These are phyloP conservation scores for Elongisporangium anandrum DNA, from an alignment of 352 stramenopile genomes.

Conservation along the genomic window DNA sequence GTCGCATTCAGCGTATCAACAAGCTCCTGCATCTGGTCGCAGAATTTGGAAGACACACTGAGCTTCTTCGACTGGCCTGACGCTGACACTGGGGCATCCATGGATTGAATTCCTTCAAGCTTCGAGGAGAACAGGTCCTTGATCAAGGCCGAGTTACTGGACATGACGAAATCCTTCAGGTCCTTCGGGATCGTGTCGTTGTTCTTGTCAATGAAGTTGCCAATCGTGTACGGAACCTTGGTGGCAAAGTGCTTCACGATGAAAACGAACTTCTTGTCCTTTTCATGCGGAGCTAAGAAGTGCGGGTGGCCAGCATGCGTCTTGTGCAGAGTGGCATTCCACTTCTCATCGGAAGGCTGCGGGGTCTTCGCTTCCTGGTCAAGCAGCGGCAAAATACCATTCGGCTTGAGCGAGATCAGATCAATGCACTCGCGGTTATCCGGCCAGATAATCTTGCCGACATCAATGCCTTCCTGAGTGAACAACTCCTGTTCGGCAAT, in stretches of 20 bases:
- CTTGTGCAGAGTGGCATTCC: slow-evolving; percentile 80
- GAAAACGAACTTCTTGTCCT: slow-evolving; percentile 92
- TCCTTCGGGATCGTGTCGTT: slow-evolving; percentile 93
- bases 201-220: slow-evolving; percentile 97
- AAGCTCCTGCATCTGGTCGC: slow-evolving; percentile 82
- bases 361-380: slow-evolving; percentile 80
- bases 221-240: slow-evolving; percentile 92
- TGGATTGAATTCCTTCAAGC: slow-evolving; percentile 38
- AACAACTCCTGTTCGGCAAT: slow-evolving; percentile 85
- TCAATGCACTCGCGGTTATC: slow-evolving; percentile 87
- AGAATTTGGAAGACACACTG: slow-evolving; percentile 83
- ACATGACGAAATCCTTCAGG: slow-evolving; percentile 85
- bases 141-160: slow-evolving; percentile 71
- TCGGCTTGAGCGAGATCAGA: slow-evolving; percentile 74
- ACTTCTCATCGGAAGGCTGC: slow-evolving; percentile 83
- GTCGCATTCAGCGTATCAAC: slow-evolving; percentile 84
- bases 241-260: slow-evolving; percentile 96
- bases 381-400: slow-evolving; percentile 74
- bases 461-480: slow-evolving; percentile 71
- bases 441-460: slow-evolving; percentile 78
- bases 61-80: slow-evolving; percentile 39
- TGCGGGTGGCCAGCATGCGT: slow-evolving; percentile 63
- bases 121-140: slow-evolving; percentile 78
- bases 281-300: slow-evolving; percentile 77
- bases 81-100: slow-evolving; percentile 30